Evolutionary conservation across 495 filamentous ascomycete genomes (phyloP).

Genomic region (Podospora didyma): DNA sequence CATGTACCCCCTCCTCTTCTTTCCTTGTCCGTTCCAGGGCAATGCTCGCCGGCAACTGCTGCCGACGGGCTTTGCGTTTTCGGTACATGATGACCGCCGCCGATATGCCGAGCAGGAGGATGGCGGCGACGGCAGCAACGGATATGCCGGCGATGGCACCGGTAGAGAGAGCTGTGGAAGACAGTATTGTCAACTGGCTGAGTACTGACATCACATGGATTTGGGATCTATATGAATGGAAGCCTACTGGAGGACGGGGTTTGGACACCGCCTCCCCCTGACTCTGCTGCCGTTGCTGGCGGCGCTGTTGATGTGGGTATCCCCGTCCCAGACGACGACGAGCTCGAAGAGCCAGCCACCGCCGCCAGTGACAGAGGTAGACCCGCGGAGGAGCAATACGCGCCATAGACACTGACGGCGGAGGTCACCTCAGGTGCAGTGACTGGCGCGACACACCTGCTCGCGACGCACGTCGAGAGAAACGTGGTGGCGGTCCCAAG

Average conservation of each 20-base stretch:
- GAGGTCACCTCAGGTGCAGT: neutral
- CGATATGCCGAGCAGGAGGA: neutral
- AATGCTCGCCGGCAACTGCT: no score
- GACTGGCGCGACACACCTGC: neutral
- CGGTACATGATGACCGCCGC: neutral
- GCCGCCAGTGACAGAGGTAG: neutral
- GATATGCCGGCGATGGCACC: neutral
- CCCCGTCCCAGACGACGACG: conserved; percentile 9
- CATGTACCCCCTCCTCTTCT: no score
- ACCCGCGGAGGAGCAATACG: conserved; percentile 1
- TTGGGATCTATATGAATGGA: neutral
- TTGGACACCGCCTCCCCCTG: neutral
- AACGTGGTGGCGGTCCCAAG: neutral
- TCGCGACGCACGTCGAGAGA: neutral
- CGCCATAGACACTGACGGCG: neutral
- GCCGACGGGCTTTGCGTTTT: neutral
- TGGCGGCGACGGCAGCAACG: neutral
- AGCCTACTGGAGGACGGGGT: neutral
- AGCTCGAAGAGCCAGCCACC: conserved; percentile 11
- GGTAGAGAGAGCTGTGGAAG: neutral
- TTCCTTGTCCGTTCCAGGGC: no score
- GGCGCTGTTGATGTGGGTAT: neutral
- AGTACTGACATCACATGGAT: neutral
- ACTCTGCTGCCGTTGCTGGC: neutral
- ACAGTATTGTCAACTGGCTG: no score